Percentiles rank a stretch among this genome's conserved stretches.
Evolutionary conservation across 2,329 filamentous ascomycete genomes (phyloP).

Genomic region (Neonectria coccinea): DNA sequence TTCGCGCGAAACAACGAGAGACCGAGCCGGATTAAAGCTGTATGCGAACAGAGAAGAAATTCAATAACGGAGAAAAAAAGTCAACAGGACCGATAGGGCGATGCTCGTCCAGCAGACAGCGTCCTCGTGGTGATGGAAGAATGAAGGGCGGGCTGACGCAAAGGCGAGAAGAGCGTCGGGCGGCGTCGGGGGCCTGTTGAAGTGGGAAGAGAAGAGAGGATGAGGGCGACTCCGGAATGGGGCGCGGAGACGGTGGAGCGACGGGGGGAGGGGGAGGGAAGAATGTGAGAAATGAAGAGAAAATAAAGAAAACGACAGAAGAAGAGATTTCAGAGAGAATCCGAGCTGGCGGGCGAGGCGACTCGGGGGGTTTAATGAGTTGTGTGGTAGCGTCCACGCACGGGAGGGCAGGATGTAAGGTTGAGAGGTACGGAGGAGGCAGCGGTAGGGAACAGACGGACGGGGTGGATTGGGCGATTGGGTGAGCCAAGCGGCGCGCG

Average conservation of each 20-base stretch:
- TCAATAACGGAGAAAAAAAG: conserved; percentile 44
- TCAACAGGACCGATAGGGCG: conserved; percentile 43
- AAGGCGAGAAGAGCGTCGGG: conserved; percentile 39
- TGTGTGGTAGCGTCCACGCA: conserved; percentile 44
- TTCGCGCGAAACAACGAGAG: conserved; percentile 45
- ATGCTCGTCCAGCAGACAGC: conserved; percentile 45
- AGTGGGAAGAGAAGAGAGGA: conserved; percentile 43
- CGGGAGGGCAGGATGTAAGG: conserved; percentile 31
- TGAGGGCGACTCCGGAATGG: conserved; percentile 47
- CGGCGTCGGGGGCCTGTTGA: conserved; percentile 44
- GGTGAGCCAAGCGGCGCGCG: conserved; percentile 20
- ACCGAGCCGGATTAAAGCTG: conserved; percentile 56
- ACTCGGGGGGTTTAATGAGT: conserved; percentile 51
- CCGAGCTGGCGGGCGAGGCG: conserved; percentile 41
- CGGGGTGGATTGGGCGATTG: conserved; percentile 42
- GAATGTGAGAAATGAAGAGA: conserved; percentile 46
- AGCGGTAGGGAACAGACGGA: conserved; percentile 27
- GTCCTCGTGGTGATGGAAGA: conserved; percentile 43
- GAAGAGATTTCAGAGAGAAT: conserved; percentile 48
- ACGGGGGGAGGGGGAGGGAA: conserved; percentile 39
- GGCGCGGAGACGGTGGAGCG: conserved; percentile 51
- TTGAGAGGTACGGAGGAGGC: conserved; percentile 30
- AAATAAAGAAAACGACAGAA: conserved; percentile 48
- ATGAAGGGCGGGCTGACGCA: conserved; percentile 47
- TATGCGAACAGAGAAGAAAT: conserved; percentile 56